phyloP scores from a whole-genome alignment of 257 asterid species.

The Asclepias syriaca region DNA sequence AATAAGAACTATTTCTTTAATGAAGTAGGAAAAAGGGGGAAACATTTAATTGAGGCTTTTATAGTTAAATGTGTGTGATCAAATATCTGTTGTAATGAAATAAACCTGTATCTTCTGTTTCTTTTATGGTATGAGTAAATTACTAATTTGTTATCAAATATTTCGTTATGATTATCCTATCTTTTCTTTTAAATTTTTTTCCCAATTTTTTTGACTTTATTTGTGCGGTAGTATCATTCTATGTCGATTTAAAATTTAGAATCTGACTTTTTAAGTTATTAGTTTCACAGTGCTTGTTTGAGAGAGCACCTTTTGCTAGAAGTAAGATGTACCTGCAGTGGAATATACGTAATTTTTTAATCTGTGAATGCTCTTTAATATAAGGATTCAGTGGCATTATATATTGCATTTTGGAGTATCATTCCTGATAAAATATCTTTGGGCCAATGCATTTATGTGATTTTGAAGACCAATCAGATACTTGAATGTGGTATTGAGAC shows the following conservation, averaged over 20 bases:
- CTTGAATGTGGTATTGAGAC: not conserved
- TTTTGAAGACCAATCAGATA: not conserved
- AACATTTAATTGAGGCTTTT: not conserved
- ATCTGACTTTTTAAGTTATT: not conserved
- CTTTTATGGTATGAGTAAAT: too few species aligned
- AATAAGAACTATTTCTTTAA: not conserved
- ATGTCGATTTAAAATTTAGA: not conserved
- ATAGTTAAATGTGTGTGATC: not conserved
- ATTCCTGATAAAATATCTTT: not conserved
- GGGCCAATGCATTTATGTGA: not conserved
- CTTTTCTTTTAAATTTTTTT: too few species aligned
- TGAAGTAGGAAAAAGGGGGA: not conserved
- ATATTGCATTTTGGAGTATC: not conserved
- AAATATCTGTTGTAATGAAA: not conserved
- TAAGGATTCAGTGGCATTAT: not conserved
- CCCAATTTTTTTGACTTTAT: not conserved
- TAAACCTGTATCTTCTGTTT: too few species aligned
- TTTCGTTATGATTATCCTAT: not conserved
- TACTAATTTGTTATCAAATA: too few species aligned
- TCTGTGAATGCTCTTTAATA: not conserved
- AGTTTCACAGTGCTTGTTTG: not conserved
- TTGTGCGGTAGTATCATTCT: not conserved
- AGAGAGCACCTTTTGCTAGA: not conserved
- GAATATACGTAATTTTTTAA: not conserved
- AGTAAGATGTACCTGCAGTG: not conserved